Evolutionary conservation across 2,329 filamentous ascomycete genomes (phyloP), one percentile per base, ranked within the genome.

Genomic region (Paecilomyces dactylethromorphus): DNA sequence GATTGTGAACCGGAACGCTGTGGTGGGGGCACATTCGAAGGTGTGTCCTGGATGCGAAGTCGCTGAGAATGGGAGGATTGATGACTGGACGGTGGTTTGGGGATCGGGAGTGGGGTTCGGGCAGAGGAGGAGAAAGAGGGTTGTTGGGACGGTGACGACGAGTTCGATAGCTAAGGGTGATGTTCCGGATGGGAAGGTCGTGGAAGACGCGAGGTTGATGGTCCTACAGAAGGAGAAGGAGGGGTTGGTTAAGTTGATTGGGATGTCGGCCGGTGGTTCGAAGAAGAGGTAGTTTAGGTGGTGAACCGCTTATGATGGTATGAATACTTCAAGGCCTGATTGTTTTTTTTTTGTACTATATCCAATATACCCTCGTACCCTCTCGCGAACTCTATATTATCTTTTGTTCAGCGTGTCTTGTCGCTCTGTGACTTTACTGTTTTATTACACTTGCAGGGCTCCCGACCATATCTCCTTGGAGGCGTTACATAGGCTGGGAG

Each of bases 31-130:
- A 80, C 84, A 91, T 69, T 88, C 88, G 66, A 91, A 88, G 22
- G 80, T 92, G 56, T 87, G 88, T 7, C 82, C 88, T 0, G 79
- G 84, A 60, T 87, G 83, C 24, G 78, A 81, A 26, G 77, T 92
- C 50, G 72, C 76, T 0, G 82, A 85, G 10, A 82, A 83, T 0
- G 82, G 85, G 32, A 74, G 78, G 11, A 68, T 92, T 0, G 83
- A 83, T 0, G 87, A 91, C 60, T 85, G 83, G 69, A 87, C 85
- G 0, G 88, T 92, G 4, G 77, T 91, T 22, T 91, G 85, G 72
- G 87, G 87, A 0, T 82, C 84, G 59, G 87, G 87, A 26, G 77
- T 67, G 24, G 64, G 69, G 15, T 56, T 64, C 51, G 72, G 71
- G 18, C 68, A 76, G 63, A 66, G 71, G 32, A 63, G 63, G 58